Percentiles rank a stretch among this genome's conserved stretches.
These are phyloP conservation scores for Lipomyces mesembrius DNA, from an alignment of 805 yeast species.

Conservation along the genomic window DNA sequence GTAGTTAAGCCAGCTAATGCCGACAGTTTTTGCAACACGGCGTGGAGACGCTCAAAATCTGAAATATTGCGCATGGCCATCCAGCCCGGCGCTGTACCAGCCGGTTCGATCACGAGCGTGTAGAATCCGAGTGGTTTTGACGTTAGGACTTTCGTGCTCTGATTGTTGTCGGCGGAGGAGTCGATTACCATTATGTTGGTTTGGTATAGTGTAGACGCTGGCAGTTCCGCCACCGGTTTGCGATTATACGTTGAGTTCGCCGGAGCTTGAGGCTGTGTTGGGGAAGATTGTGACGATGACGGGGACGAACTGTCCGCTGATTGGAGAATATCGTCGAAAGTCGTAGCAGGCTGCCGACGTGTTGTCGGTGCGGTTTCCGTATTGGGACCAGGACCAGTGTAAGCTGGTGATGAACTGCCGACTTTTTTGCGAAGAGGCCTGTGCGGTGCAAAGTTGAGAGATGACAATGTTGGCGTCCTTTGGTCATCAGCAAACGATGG, in stretches of 20 bases:
- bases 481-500: background rate
- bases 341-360: conserved; percentile 19
- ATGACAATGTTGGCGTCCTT: background rate
- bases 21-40: conserved; percentile 36
- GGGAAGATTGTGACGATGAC: conserved; percentile 6
- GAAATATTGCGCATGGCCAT: conserved; percentile 38
- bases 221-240: conserved; percentile 12
- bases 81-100: conserved; percentile 37
- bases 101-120: conserved; percentile 38
- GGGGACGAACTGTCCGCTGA: background rate
- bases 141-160: conserved; percentile 14
- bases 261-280: background rate
- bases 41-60: conserved; percentile 36
- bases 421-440: conserved; percentile 11
- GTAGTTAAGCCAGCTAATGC: conserved; percentile 35
- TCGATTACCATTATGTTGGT: conserved; percentile 31
- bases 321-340: conserved; percentile 29
- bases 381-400: too few relatives aligned
- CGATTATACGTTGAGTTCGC: conserved; percentile 15
- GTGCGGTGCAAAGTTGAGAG: background rate
- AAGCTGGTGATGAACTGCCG: background rate
- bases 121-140: conserved; percentile 35
- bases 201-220: conserved; percentile 22
- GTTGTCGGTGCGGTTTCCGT: background rate
- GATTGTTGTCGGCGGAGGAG: conserved; percentile 31